Evolutionary conservation across 495 filamentous ascomycete species (phyloP).

Genomic region (Podospora sp.): DNA sequence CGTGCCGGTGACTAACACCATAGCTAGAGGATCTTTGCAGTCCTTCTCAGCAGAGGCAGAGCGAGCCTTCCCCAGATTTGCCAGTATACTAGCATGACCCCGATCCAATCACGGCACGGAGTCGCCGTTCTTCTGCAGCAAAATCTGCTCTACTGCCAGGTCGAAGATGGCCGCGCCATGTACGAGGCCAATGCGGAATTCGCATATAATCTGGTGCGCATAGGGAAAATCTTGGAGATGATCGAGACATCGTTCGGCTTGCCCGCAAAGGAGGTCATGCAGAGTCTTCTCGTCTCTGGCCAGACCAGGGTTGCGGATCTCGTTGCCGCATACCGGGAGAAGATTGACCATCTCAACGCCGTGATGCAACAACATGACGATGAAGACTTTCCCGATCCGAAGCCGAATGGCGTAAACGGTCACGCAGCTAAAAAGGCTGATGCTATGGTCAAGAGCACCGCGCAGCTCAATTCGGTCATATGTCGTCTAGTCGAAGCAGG

Average conservation of each 20-base stretch:
- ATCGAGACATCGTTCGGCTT: constrained; percentile 70
- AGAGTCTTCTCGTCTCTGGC: constrained; percentile 74
- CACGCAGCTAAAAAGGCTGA: constrained; percentile 26
- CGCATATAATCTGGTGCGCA: constrained; percentile 77
- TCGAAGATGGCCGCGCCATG: constrained; percentile 66
- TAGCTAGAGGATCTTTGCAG: constrained; percentile 72
- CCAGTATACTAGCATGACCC: constrained; percentile 66
- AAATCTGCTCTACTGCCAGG: constrained; percentile 77
- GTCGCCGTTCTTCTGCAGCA: constrained; percentile 85
- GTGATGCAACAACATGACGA: constrained; percentile 19
- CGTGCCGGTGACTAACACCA: constrained; percentile 24
- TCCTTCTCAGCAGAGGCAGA: constrained; percentile 75
- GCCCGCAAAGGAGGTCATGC: constrained; percentile 68
- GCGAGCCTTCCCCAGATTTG: constrained; percentile 67
- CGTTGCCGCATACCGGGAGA: constrained; percentile 44
- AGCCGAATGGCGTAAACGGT: constrained; percentile 30
- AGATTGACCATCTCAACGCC: constrained; percentile 37
- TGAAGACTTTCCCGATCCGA: constrained; percentile 19
- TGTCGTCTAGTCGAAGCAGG: constrained; percentile 48
- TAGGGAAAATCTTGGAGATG: constrained; percentile 78
- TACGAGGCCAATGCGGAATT: constrained; percentile 78
- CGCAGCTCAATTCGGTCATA: constrained; percentile 43
- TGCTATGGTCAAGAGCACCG: constrained; percentile 33
- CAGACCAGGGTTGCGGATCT: constrained; percentile 76
- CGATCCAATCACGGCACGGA: constrained; percentile 72